These are phyloP conservation scores for Ambrosia hybrid DNA, from an alignment of 140 eudicot genomes.

Conservation along the genomic window DNA sequence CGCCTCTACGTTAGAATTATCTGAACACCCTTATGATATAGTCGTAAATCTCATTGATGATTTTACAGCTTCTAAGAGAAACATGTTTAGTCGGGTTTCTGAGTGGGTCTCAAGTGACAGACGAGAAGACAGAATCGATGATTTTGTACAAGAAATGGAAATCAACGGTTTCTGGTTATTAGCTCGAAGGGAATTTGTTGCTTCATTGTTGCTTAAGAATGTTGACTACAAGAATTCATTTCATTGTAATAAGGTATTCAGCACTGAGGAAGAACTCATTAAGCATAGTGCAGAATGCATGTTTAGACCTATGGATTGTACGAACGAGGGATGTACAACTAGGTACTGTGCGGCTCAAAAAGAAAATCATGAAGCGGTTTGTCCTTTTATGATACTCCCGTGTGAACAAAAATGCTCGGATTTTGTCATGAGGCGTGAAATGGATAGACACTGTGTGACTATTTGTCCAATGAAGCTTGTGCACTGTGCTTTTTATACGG, in stretches of 20 bases:
- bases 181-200: constrained; percentile 60
- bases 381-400: constrained; percentile 80
- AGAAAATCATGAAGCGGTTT: constrained; percentile 71
- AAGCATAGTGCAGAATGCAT: constrained; percentile 56
- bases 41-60: constrained; percentile 69
- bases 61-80: constrained; percentile 55
- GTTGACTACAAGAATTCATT: constrained; percentile 68
- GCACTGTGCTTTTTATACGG: constrained; percentile 69
- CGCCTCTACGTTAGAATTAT: constrained; percentile 38
- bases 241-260: constrained; percentile 64
- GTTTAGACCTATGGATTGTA: constrained; percentile 63
- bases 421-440: constrained; percentile 79
- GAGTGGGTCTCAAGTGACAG: constrained; percentile 76
- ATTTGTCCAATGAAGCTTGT: constrained; percentile 87
- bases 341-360: constrained; percentile 66
- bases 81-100: constrained; percentile 69
- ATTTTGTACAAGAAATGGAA: constrained; percentile 93
- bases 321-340: constrained; percentile 71
- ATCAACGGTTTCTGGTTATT: constrained; percentile 79
- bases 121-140: constrained; percentile 84
- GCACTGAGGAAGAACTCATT: constrained; percentile 48
- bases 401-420: constrained; percentile 90
- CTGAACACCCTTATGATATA: constrained; percentile 78
- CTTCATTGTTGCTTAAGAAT: constrained; percentile 63
- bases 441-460: constrained; percentile 96